Evolutionary conservation across 257 asterid genomes (phyloP), one percentile per base, ranked within the genome.

Genomic region (Ehretia macrophylla): DNA sequence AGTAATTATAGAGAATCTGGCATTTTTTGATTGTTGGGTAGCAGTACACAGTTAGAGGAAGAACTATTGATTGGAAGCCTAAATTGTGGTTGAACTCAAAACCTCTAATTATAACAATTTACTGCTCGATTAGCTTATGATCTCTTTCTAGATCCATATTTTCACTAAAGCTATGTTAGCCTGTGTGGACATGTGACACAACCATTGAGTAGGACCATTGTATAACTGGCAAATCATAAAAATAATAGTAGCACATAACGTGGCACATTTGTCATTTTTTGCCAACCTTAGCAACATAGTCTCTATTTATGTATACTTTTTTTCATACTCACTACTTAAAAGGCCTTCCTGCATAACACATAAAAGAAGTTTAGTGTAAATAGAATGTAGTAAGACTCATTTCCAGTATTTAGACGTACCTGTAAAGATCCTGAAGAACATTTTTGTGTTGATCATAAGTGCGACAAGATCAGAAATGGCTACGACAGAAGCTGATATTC

Each of bases 191-290:
- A 81, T 76, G 85, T 81, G 79, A 78, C 17, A 52, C 3, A 10
- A 62, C 64, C 69, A 73, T 63, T 63, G 39, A 63, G 56, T 65
- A 71, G 81, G 78, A 64, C 80, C 77, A 60, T 63, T 73, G 63
- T 27, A 47, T 58, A 60, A 62, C 77, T 57, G 50, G 77, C 75
- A 73, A 11, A 68, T 72, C 78, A 72, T 62, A 78, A 66, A 68
- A 64, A 75, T 66, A 59, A 44, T 42, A 74, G 73, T 72, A 65
- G 56, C 70, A 49, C 32, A 70, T 59, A 59, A 72, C 81, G 84
- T 79, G 86, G 86, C 84, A 73, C 64, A 68, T 74, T 82, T 79
- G 85, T 77, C 89, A 71, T 68, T 73, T 79, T 71, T 66, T 56
- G 84, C 67, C 67, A 51, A 66, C 84, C 23, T 79, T 67, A 51